These are phyloP conservation scores for Starmerella potacharoeniae DNA, from an alignment of 805 yeast species.

Conservation along the genomic window DNA sequence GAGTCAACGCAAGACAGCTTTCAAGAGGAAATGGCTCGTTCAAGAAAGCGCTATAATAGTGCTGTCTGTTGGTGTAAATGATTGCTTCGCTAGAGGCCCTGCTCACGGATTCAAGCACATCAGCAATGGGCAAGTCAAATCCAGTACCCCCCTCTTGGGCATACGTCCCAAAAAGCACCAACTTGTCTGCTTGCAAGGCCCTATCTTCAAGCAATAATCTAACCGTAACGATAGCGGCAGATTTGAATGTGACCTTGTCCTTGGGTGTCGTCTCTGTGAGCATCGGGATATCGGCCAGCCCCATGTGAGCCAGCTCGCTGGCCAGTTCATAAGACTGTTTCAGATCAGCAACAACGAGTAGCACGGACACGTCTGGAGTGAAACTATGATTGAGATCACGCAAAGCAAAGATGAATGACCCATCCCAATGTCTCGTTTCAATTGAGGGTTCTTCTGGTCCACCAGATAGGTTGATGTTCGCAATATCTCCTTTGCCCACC, in stretches of 20 bases:
- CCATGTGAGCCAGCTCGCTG: neutral
- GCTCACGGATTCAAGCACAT: conserved; percentile 29
- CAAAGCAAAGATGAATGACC: conserved; percentile 27
- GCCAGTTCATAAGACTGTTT: neutral
- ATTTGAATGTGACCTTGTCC: neutral
- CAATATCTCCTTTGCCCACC: conserved; percentile 44
- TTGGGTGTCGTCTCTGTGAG: neutral
- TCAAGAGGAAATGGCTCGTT: conserved; percentile 73
- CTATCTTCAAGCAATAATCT: neutral
- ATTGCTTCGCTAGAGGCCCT: conserved; percentile 31
- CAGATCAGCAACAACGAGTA: neutral
- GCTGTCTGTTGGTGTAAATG: conserved; percentile 49
- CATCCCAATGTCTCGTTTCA: conserved; percentile 42
- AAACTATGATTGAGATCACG: neutral
- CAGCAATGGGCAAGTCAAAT: conserved; percentile 19
- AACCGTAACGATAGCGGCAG: neutral
- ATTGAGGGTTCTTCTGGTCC: conserved; percentile 37
- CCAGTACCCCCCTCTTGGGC: neutral
- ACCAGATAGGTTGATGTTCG: conserved; percentile 60
- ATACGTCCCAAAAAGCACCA: neutral
- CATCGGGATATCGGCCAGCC: neutral
- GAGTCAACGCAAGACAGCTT: conserved; percentile 46
- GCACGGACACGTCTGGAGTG: neutral
- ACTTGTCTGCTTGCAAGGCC: neutral
- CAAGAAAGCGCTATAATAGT: conserved; percentile 61